Conservation (phyloP, 176 grass and related monocot species). For the Aegilops umbellulata region DNA sequence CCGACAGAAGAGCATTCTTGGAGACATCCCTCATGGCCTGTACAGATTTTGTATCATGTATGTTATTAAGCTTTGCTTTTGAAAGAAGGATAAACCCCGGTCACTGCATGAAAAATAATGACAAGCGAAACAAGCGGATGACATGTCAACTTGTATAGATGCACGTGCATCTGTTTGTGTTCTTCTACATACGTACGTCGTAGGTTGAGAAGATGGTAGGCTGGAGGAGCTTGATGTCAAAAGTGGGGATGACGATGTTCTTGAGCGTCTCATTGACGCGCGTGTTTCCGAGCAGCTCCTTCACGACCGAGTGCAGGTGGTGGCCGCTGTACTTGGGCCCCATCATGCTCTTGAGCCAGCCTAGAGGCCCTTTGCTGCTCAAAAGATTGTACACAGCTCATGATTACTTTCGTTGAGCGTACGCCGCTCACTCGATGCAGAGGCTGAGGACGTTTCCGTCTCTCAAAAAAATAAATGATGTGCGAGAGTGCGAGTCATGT, state of each 20-base stretch:
- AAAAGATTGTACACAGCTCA: not conserved
- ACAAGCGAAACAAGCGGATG: too few relatives aligned
- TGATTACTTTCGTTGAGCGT: too few relatives aligned
- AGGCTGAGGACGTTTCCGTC: too few relatives aligned
- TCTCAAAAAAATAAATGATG: too few relatives aligned
- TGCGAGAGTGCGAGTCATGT: too few relatives aligned
- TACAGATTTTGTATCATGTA: not conserved
- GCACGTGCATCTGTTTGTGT: too few relatives aligned
- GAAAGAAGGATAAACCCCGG: too few relatives aligned
- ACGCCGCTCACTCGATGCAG: too few relatives aligned
- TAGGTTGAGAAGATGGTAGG: not conserved
- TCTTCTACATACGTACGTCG: not conserved
- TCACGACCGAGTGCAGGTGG: not conserved
- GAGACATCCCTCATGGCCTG: slow-evolving; percentile 25
- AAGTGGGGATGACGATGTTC: not conserved
- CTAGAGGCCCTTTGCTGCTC: not conserved
- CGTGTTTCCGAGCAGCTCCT: not conserved
- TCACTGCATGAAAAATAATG: too few relatives aligned
- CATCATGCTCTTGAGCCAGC: not conserved
- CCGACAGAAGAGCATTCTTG: slow-evolving; percentile 40
- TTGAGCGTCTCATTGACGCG: not conserved
- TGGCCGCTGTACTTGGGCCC: not conserved
- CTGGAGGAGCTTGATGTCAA: not conserved
- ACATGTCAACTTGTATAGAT: too few relatives aligned
- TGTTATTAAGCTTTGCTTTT: too few relatives aligned